These are phyloP conservation scores for Amaranthus palmeri DNA, from an alignment of 148 eudicot species.

Conservation along the genomic window DNA sequence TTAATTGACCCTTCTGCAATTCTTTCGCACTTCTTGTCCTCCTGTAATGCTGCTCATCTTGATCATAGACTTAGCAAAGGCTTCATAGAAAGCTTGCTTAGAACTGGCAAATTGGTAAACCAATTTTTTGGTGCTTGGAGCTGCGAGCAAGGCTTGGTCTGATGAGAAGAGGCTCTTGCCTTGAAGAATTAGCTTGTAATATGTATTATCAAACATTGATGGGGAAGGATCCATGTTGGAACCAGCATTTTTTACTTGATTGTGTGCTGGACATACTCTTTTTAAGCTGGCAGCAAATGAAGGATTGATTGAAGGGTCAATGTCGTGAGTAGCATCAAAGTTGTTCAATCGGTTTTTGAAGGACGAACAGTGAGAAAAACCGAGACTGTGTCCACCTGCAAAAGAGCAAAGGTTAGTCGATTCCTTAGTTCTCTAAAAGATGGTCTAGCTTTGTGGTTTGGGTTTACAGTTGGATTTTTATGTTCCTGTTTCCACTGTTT, in stretches of 20 bases:
- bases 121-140: constrained; percentile 35
- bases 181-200: constrained; percentile 61
- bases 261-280: constrained; percentile 36
- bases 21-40: constrained; percentile 59
- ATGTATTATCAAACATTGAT: constrained; percentile 52
- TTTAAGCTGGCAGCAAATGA: constrained; percentile 47
- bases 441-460: neutral
- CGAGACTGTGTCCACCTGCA: constrained; percentile 81
- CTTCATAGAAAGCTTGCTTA: constrained; percentile 41
- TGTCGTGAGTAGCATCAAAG: constrained; percentile 42
- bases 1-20: constrained; percentile 52
- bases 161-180: constrained; percentile 53
- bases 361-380: constrained; percentile 88
- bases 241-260: constrained; percentile 42
- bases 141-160: constrained; percentile 50
- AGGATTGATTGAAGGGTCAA: constrained; percentile 52
- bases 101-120: constrained; percentile 48
- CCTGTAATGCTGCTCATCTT: constrained; percentile 73
- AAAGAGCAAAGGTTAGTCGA: neutral
- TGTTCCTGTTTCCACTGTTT: neutral
- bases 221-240: constrained; percentile 52
- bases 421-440: neutral
- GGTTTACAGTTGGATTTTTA: no score
- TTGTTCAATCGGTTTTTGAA: constrained; percentile 58
- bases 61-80: constrained; percentile 64